Conservation (phyloP, 2,329 filamentous ascomycete species). For the Stagonosporopsis rhizophila region DNA sequence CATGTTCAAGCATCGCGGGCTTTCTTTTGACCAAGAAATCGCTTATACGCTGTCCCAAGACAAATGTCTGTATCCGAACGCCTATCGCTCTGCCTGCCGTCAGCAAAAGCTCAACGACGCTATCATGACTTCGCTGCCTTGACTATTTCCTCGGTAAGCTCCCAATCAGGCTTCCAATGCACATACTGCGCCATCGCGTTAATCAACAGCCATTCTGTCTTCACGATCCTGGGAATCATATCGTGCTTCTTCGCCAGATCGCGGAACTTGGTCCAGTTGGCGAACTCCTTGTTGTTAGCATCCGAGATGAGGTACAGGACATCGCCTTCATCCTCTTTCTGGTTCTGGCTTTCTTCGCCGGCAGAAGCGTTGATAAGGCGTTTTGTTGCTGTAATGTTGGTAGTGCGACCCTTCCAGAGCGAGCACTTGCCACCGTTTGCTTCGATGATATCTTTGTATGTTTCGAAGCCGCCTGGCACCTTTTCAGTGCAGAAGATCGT, state of each 20-base stretch:
- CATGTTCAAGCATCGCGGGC: constrained; percentile 4
- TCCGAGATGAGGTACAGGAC: constrained; percentile 81
- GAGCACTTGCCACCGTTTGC: constrained; percentile 87
- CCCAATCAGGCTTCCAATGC: constrained; percentile 46
- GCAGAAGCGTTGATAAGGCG: constrained; percentile 37
- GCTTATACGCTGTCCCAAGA: constrained; percentile 22
- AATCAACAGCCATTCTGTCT: constrained; percentile 87
- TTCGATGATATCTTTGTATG: constrained; percentile 83
- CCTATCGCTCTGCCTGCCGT: constrained; percentile 24
- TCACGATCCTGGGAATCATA: constrained; percentile 81
- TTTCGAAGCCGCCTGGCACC: constrained; percentile 81
- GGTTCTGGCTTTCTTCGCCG: constrained; percentile 59
- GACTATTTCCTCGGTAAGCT: constrained; percentile 43
- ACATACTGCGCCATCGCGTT: constrained; percentile 88
- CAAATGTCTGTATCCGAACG: constrained; percentile 24
- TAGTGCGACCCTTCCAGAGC: constrained; percentile 76
- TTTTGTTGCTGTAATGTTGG: constrained; percentile 64
- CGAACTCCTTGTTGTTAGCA: constrained; percentile 68
- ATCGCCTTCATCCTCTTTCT: constrained; percentile 64
- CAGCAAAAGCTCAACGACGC: constrained; percentile 11
- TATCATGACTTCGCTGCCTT: constrained; percentile 29
- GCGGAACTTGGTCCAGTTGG: constrained; percentile 80
- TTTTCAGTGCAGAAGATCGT: constrained; percentile 84
- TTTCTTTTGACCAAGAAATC: constrained; percentile 12
- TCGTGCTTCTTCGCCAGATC: constrained; percentile 79